These are phyloP conservation scores for Penicillium hesseltinei DNA, from an alignment of 2,329 filamentous ascomycete genomes.

Conservation along the genomic window DNA sequence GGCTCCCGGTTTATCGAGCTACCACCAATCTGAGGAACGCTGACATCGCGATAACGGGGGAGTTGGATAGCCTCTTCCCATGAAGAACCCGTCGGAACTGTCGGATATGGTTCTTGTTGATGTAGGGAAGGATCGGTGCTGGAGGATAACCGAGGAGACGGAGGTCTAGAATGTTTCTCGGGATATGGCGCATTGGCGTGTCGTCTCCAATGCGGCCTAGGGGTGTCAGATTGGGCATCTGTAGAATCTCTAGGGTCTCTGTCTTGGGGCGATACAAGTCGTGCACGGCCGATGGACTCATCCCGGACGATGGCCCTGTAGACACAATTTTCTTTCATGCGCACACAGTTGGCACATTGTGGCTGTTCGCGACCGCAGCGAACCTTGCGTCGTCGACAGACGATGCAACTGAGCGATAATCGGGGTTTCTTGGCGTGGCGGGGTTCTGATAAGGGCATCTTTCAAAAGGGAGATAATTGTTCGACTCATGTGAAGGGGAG, in stretches of 20 bases:
- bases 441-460: neutral
- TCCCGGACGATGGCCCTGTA: slow-evolving; percentile 5
- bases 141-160: neutral
- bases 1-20: neutral
- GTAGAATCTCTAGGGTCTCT: neutral
- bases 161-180: neutral
- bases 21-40: neutral
- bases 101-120: neutral
- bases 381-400: slow-evolving; percentile 18
- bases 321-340: slow-evolving; percentile 12
- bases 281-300: neutral
- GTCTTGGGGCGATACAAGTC: neutral
- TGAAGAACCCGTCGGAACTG: neutral
- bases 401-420: slow-evolving; percentile 13
- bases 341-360: slow-evolving; percentile 16
- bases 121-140: neutral
- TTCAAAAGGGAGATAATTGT: neutral
- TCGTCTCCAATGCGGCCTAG: neutral
- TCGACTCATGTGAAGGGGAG: neutral
- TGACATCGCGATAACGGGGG: neutral
- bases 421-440: slow-evolving; percentile 11
- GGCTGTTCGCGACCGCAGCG: slow-evolving; percentile 18
- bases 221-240: neutral
- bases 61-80: neutral
- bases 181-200: neutral